Evolutionary conservation across 2,329 filamentous ascomycete species (phyloP).

Genomic region (Lecanicillium sp.): DNA sequence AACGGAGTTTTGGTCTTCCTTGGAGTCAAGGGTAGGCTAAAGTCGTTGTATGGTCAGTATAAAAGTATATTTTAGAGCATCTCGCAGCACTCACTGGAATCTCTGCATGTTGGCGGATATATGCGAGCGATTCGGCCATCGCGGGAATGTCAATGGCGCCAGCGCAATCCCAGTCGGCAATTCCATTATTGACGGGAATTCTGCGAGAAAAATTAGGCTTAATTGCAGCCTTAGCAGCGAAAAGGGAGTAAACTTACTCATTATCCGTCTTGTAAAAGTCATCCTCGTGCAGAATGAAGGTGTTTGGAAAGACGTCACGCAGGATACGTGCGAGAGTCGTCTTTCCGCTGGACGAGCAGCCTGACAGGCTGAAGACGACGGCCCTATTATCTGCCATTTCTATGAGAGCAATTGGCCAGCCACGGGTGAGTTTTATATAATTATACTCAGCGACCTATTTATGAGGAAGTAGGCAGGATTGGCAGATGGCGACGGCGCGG

Average conservation of each 20-base stretch:
- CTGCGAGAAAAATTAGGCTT: conserved; percentile 24
- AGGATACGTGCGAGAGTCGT: conserved; percentile 85
- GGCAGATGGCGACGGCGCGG: no score
- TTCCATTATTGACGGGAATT: conserved; percentile 46
- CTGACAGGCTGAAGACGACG: conserved; percentile 73
- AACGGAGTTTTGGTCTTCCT: conserved; percentile 55
- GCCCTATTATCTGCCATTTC: conserved; percentile 34
- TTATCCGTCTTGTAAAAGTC: conserved; percentile 86
- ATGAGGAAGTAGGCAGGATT: no score
- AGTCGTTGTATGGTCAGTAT: not conserved
- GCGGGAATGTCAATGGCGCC: conserved; percentile 65
- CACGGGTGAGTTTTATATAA: no score
- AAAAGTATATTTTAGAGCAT: not conserved
- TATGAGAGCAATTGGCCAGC: not conserved
- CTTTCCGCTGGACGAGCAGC: conserved; percentile 89
- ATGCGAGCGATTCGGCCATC: conserved; percentile 57
- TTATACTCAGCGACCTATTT: no score
- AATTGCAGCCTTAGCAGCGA: no score
- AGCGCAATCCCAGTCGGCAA: conserved; percentile 89
- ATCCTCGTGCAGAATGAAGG: conserved; percentile 87
- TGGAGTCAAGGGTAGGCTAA: conserved; percentile 23
- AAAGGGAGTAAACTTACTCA: conserved; percentile 46
- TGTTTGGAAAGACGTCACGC: conserved; percentile 68
- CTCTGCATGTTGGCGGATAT: conserved; percentile 62
- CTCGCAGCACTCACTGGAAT: conserved; percentile 45